Conservation (phyloP, 495 filamentous ascomycete species). For the Neurospora discreta region DNA sequence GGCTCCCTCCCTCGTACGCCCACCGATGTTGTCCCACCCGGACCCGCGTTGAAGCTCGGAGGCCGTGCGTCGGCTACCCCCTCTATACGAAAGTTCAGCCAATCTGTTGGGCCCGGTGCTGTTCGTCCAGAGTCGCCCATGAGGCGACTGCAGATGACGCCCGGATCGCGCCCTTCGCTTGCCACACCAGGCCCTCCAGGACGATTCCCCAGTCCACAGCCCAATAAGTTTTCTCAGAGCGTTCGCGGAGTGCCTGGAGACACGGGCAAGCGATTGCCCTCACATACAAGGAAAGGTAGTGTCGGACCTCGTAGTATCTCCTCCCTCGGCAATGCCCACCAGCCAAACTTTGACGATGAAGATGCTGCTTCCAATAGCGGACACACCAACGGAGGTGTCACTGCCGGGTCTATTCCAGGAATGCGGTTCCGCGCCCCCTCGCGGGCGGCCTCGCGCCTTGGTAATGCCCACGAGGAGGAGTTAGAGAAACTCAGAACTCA, state of each 20-base stretch:
- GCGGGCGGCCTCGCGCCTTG: conserved; percentile 12
- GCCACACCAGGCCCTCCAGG: conserved; percentile 35
- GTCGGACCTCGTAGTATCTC: conserved; percentile 44
- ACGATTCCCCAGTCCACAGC: conserved; percentile 55
- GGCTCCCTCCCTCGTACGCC: conserved; percentile 56
- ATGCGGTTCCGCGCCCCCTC: conserved; percentile 16
- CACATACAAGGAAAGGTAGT: conserved; percentile 36
- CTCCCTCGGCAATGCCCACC: conserved; percentile 33
- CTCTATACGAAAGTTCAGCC: conserved; percentile 60
- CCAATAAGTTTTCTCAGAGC: conserved; percentile 54
- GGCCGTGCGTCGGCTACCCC: conserved; percentile 55
- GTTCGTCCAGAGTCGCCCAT: conserved; percentile 77
- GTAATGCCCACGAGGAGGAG: conserved; percentile 45
- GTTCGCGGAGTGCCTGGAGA: conserved; percentile 47
- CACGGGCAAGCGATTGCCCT: conserved; percentile 39
- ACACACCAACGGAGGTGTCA: neutral
- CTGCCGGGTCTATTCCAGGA: neutral
- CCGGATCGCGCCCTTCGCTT: conserved; percentile 42
- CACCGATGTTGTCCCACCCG: conserved; percentile 46
- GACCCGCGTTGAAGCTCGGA: conserved; percentile 37
- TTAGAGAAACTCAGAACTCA: conserved; percentile 53
- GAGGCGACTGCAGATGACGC: conserved; percentile 48
- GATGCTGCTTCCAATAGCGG: conserved; percentile 37
- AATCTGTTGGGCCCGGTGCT: conserved; percentile 73
- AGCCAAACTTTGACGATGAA: conserved; percentile 36